A percentile compares a stretch with the other conserved stretches of the same genome.
Conservation (phyloP, 2,329 filamentous ascomycete species). For the Ploettnerulaceae sp. region DNA sequence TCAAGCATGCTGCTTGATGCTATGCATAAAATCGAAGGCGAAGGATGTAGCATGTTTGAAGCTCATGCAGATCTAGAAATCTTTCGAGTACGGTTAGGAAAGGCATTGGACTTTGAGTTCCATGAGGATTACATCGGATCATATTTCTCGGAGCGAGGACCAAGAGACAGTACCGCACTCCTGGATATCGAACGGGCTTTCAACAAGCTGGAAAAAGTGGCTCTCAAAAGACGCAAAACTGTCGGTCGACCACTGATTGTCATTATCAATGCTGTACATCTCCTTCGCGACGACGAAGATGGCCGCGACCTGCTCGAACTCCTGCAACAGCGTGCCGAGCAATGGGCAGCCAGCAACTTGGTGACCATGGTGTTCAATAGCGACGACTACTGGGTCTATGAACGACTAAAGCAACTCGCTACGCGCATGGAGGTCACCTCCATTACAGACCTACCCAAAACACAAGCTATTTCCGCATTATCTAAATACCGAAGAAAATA, state of each 20-base stretch:
- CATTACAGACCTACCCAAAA: constrained; percentile 76
- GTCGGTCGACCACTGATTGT: constrained; percentile 70
- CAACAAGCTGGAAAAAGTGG: constrained; percentile 97
- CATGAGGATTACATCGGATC: constrained; percentile 97
- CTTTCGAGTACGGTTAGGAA: constrained; percentile 86
- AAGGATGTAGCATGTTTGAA: constrained; percentile 91
- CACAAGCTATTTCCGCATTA: constrained; percentile 71
- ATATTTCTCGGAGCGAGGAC: constrained; percentile 90
- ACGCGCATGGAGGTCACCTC: constrained; percentile 93
- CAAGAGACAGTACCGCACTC: constrained; percentile 84
- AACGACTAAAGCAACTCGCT: constrained; percentile 84
- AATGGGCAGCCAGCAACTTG: constrained; percentile 89
- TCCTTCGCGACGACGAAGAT: constrained; percentile 86
- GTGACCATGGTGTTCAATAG: constrained; percentile 93
- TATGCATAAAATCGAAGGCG: constrained; percentile 87
- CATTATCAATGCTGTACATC: constrained; percentile 90
- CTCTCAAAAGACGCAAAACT: constrained; percentile 60
- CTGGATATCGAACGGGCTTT: constrained; percentile 94
- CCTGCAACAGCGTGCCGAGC: constrained; percentile 90
- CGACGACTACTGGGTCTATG: constrained; percentile 98
- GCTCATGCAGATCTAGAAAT: constrained; percentile 94
- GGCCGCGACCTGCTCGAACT: constrained; percentile 92
- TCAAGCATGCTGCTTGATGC: constrained; percentile 94
- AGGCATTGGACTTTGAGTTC: constrained; percentile 92
- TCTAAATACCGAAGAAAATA: constrained; percentile 77